Evolutionary conservation across 805 yeast genomes (phyloP), one percentile per base, ranked within the genome.

Genomic region (Zygosaccharomyces lentus): DNA sequence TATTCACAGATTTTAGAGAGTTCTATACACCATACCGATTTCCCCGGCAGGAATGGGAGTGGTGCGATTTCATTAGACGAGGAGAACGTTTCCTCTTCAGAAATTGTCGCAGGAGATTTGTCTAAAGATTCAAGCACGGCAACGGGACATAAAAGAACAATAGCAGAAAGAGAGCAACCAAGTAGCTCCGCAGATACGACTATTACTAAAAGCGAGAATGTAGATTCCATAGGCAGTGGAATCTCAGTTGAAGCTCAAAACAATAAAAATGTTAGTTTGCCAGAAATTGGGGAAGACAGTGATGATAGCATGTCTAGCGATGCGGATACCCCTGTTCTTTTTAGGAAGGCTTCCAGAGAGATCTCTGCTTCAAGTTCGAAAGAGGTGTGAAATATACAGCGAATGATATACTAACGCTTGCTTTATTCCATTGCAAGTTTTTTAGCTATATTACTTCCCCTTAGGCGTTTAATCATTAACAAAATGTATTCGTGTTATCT

Each of bases 1-100:
- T 51, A 54, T 27, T 59, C 61, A 2, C 44, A 41, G 35, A 54
- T 57, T 17, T 41, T 60, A 30, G 62, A 54, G 37, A 43, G 51
- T 24, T 30, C 35, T 5, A 29, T 34, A 4, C 41, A 17, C 27
- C 34, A 21, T 8, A 10, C 16, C 5, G 26, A 38, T 38, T 15
- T 12, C 16, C 16, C 12, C n/a, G 36, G 24, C 16, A 40, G 23
- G 8, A 30, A 34, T 3, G 41, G 31, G 15, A n/a, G 13, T 10
- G 24, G 30, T n/a, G 16, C n/a, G 2, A 29, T 6, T 13, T 36
- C 9, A 30, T 34, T 39, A 35, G 37, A 24, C 16, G 17, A 17
- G 4, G 29, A 24, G 4, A 38, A 43, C 6, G 34, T 24, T 13
- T 15, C 16, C 4, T 24, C 7, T 5, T 23, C 6, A 19, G 17